A percentile compares a stretch with the other conserved stretches of the same genome.
These are phyloP conservation scores for Metroxylon sagu DNA, from an alignment of 176 grass and related monocot species.

Conservation along the genomic window DNA sequence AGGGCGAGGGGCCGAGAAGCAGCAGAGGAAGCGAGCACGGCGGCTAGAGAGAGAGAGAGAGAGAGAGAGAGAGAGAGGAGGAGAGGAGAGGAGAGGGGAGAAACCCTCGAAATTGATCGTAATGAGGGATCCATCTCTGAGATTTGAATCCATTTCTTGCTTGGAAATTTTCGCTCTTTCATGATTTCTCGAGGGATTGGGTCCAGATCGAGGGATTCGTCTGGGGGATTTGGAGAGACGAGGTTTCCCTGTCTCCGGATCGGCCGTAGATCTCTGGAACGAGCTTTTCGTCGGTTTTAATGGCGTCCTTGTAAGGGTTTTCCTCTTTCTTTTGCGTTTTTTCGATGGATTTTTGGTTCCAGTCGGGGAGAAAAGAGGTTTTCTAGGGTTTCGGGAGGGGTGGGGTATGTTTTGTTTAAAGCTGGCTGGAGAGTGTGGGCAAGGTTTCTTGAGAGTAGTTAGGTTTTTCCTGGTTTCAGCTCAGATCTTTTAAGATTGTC, in stretches of 20 bases:
- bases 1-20: background rate
- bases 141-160: background rate
- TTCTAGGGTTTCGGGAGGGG: background rate
- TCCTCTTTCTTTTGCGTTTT: background rate
- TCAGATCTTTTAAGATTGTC: no score
- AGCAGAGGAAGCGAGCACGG: background rate
- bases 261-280: background rate
- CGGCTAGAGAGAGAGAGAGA: conserved; percentile 7
- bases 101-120: conserved; percentile 14
- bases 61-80: background rate
- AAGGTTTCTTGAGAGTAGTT: no score
- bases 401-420: background rate
- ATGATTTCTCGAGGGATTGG: background rate
- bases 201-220: conserved; percentile 5
- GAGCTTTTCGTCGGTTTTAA: background rate
- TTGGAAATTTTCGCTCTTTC: background rate
- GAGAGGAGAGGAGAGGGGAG: background rate
- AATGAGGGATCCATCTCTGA: background rate
- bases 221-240: background rate
- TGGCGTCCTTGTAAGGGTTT: conserved; percentile 12
- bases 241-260: background rate
- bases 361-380: background rate
- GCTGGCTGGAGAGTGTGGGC: background rate
- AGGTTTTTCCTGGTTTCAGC: no score
- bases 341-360: background rate